Conservation (phyloP, 2,329 filamentous ascomycete genomes). For the Blastomyces silverae region DNA sequence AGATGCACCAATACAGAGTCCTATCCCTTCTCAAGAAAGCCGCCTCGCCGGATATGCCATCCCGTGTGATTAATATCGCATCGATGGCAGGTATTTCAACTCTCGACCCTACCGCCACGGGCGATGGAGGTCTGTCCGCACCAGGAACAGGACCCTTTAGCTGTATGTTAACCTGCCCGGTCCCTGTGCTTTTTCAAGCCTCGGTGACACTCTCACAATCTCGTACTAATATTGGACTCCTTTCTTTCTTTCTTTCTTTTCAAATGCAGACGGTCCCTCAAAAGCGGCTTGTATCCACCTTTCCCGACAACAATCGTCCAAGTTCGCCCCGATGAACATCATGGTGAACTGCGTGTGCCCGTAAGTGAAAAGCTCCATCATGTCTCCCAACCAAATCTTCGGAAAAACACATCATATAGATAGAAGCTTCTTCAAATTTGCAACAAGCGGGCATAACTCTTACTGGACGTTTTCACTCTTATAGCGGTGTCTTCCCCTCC, state of each 20-base stretch:
- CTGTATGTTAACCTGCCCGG: conserved; percentile 23
- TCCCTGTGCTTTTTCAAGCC: conserved; percentile 13
- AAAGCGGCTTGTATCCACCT: conserved; percentile 42
- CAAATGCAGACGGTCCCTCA: conserved; percentile 31
- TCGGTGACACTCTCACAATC: neutral
- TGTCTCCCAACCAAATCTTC: neutral
- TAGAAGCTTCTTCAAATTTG: neutral
- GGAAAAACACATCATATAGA: too few species aligned
- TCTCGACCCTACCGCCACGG: conserved; percentile 41
- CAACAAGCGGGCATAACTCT: neutral
- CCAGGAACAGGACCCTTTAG: conserved; percentile 39
- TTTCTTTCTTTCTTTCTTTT: neutral
- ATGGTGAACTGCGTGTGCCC: conserved; percentile 41
- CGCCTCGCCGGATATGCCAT: conserved; percentile 30
- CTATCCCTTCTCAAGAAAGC: conserved; percentile 34
- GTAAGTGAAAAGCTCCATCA: neutral
- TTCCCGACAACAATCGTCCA: conserved; percentile 37
- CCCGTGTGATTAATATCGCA: conserved; percentile 39
- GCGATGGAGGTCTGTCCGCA: conserved; percentile 41
- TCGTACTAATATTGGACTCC: neutral
- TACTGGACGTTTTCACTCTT: neutral
- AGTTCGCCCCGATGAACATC: conserved; percentile 39
- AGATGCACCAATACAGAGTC: conserved; percentile 26
- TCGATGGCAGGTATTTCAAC: conserved; percentile 41
- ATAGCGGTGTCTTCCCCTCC: conserved; percentile 38